Conservation (phyloP, 192 early-diverging fungal genomes). For the Glomus cerebriforme region DNA sequence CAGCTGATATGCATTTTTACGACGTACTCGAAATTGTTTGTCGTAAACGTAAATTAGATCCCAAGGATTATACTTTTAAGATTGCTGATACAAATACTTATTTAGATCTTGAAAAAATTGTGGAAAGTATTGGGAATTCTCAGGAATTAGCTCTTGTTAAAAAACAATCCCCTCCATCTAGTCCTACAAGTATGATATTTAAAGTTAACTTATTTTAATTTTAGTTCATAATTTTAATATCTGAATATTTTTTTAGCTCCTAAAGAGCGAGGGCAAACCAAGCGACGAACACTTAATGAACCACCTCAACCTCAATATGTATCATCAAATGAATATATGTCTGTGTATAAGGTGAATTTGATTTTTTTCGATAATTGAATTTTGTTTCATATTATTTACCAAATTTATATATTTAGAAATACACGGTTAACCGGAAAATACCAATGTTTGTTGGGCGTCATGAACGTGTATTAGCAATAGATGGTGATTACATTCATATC, state of each 20-base stretch:
- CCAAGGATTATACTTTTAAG: constrained; percentile 83
- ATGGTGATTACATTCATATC: constrained; percentile 91
- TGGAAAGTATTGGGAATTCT: constrained; percentile 63
- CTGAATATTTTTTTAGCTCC: not conserved
- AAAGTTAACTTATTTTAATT: not conserved
- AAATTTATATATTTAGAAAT: constrained; percentile 57
- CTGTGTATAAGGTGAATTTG: constrained; percentile 28
- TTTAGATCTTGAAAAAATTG: constrained; percentile 75
- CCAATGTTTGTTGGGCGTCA: constrained; percentile 83
- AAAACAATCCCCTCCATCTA: constrained; percentile 44
- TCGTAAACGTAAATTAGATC: constrained; percentile 82
- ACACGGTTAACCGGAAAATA: constrained; percentile 79
- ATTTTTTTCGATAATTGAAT: not conserved
- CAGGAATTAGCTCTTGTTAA: constrained; percentile 76
- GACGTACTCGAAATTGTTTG: constrained; percentile 87
- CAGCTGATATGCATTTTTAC: constrained; percentile 69
- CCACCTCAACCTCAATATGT: constrained; percentile 25
- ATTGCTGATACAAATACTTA: constrained; percentile 76
- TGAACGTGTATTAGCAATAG: constrained; percentile 88
- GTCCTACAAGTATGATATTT: constrained; percentile 4
- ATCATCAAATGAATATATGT: constrained; percentile 31
- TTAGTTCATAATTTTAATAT: not conserved
- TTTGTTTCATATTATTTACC: not conserved
- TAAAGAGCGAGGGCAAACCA: not conserved
- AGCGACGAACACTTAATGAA: constrained; percentile 12